Evolutionary conservation across 208 protist species (phyloP), one percentile per base, ranked within the genome.

Genomic region (Trypanosoma scelopori): DNA sequence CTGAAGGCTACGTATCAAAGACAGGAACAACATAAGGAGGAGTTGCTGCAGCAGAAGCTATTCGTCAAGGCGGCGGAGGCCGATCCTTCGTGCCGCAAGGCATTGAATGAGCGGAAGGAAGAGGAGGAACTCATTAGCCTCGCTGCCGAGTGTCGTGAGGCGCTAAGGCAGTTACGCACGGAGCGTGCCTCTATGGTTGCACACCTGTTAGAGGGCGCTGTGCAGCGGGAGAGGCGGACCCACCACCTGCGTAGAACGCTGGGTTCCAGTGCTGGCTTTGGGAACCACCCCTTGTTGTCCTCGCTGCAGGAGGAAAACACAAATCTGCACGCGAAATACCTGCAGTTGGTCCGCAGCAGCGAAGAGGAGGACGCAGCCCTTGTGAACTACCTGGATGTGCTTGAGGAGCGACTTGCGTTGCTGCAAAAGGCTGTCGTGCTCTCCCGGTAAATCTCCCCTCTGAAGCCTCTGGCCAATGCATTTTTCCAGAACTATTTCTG

Each of bases 331-430:
- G 41, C 18, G 25, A 67, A 65, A 55, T 76, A 48, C 25, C 28
- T 65, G 35, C 51, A 68, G 41, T 28, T 69, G 3, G 65, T 81
- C 11, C 66, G 55, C 28, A 48, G 55, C 3, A 59, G 65, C n/a
- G 71, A 85, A 49, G 68, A 81, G 43, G 71, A 76, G 60, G 68
- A 62, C 60, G 43, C 64, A 32, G 59, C 30, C 6, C 74, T 78
- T 49, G 51, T 74, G 51, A 74, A 78, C 28, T 74, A 84, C 56
- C 47, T 78, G 35, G 37, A 67, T 51, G 55, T 76, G n/a, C 55
- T 78, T 20, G 47, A 74, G 41, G 62, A 67, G 20, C n/a, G 63
- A 25, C 62, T 76, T 3, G 18, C 64, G 46, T 6, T 65, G 57
- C 20, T 20, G 9, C 47, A 37, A 35, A 41, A 46, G 30, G 27